Base-by-base conservation (phyloP, 768 basidiomycete species). In the Naganishia onofrii region DNA sequence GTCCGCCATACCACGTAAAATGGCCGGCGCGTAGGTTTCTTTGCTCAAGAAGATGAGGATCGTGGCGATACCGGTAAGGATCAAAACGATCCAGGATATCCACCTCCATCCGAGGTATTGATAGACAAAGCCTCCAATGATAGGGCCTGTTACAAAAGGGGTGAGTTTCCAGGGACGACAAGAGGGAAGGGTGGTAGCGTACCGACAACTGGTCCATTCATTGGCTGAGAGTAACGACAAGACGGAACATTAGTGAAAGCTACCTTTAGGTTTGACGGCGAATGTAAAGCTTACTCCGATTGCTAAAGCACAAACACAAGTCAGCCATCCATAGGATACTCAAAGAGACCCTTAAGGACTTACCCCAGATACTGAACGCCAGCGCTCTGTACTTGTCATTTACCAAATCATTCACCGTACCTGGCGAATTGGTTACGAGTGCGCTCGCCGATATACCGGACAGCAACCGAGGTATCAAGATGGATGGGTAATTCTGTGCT, bases 81-180 rank as follows among this genome's bases (percentile, higher is more conserved):
- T 85, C 83, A 88, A 85, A 85, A 86, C 86, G 67, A 88, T 83
- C 86, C 88, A 89, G 81, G 87, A 89, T 0, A 88, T 83, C 86
- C 86, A 88, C 74, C 87, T 75, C 88, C 88, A 90, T 3, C 83
- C 84, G 12, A 84, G 77, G n/a, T 66, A 66, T 74, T 63, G 71
- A 82, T 84, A 55, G 70, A 85, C 79, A 72, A 88, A 85, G 69
- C 87, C 87, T 32, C 85, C 84, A 19, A 87, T 82, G 54, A 90
- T 85, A 0, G 89, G 88, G 0, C 88, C 88, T 9, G 87, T 72
- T 86, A 85, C 12, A 87, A 87, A 2, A 87, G 88, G 54, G 4
- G 29, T 28, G 15, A 44, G 26, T 10, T 13, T 12, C 13, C 9
- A 46, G 38, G 4, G 38, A 42, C 12, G 42, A 21, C 7, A 26